Evolutionary conservation across 371 early-diverging fungal species (phyloP).

Genomic region (Mortierella sp.): DNA sequence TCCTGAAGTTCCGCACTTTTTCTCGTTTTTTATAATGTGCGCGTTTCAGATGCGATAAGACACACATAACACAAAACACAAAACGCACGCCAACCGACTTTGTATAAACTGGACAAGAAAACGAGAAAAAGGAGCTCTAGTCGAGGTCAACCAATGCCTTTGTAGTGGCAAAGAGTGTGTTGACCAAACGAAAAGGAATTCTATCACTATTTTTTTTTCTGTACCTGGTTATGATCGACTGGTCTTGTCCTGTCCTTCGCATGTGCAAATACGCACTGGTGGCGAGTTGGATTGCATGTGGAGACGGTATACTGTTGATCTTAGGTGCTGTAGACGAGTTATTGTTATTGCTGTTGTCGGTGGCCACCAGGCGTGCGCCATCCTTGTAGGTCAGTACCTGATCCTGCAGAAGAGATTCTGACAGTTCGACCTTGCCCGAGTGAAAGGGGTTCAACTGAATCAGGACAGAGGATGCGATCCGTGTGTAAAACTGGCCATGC

Average conservation of each 20-base stretch:
- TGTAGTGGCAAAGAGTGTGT: too few species aligned
- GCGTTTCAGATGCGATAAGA: too few species aligned
- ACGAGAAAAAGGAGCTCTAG: neutral
- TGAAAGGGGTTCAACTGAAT: constrained; percentile 67
- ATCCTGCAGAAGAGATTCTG: constrained; percentile 74
- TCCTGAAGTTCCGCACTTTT: neutral
- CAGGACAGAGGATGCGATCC: constrained; percentile 69
- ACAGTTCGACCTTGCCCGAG: constrained; percentile 58
- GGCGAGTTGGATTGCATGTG: constrained; percentile 89
- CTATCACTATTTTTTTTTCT: too few species aligned
- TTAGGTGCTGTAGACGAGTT: too few species aligned
- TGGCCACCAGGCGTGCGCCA: constrained; percentile 50
- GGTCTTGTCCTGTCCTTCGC: constrained; percentile 89
- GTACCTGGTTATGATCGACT: constrained; percentile 78
- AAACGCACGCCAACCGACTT: too few species aligned
- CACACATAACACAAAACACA: too few species aligned
- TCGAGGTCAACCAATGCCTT: too few species aligned
- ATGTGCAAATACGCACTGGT: constrained; percentile 81
- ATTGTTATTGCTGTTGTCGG: constrained; percentile 39
- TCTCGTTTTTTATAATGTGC: too few species aligned
- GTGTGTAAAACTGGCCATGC: constrained; percentile 71
- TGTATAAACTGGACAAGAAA: too few species aligned
- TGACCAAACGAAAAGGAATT: too few species aligned
- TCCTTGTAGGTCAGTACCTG: constrained; percentile 82
- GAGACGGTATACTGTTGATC: constrained; percentile 52